A percentile compares a stretch with the other conserved stretches of the same genome.
Evolutionary conservation across 768 basidiomycete species (phyloP).

Genomic region (Rhodotorula toruloides): DNA sequence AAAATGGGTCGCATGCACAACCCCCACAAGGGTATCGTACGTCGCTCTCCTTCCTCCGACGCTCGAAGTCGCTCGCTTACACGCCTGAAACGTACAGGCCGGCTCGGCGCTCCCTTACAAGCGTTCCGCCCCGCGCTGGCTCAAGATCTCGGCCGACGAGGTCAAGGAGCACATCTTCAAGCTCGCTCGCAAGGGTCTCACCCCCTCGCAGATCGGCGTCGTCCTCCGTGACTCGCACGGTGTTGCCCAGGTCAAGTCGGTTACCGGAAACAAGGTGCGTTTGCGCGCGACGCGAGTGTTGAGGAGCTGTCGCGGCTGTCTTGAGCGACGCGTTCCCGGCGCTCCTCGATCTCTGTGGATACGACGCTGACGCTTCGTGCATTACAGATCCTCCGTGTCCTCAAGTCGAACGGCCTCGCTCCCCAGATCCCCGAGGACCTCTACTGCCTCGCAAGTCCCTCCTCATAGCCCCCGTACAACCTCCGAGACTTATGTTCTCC

Average conservation of each 20-base stretch:
- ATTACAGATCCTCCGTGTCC: conserved; percentile 72
- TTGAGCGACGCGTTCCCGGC: too few species aligned
- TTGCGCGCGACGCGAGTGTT: too few species aligned
- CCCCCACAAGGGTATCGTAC: conserved; percentile 98
- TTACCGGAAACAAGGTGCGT: conserved; percentile 85
- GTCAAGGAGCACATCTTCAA: conserved; percentile 94
- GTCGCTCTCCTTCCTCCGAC: conserved; percentile 45
- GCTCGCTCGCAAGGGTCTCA: conserved; percentile 94
- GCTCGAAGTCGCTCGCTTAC: background rate
- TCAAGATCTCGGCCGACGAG: conserved; percentile 92
- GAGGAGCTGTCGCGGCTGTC: too few species aligned
- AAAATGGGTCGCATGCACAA: conserved; percentile 60
- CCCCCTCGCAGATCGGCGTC: conserved; percentile 97
- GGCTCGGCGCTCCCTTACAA: conserved; percentile 98
- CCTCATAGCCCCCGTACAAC: too few species aligned
- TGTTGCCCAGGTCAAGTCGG: conserved; percentile 94
- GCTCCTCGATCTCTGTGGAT: too few species aligned
- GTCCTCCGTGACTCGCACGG: conserved; percentile 96
- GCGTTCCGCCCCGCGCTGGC: conserved; percentile 89
- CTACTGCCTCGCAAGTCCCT: too few species aligned
- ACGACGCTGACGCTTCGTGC: too few species aligned
- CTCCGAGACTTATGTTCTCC: too few species aligned
- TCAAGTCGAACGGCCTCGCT: conserved; percentile 81
- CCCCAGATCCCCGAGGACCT: conserved; percentile 93
- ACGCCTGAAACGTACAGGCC: conserved; percentile 48